Conservation (phyloP, 495 filamentous ascomycete species). For the Xylaria palmicola region DNA sequence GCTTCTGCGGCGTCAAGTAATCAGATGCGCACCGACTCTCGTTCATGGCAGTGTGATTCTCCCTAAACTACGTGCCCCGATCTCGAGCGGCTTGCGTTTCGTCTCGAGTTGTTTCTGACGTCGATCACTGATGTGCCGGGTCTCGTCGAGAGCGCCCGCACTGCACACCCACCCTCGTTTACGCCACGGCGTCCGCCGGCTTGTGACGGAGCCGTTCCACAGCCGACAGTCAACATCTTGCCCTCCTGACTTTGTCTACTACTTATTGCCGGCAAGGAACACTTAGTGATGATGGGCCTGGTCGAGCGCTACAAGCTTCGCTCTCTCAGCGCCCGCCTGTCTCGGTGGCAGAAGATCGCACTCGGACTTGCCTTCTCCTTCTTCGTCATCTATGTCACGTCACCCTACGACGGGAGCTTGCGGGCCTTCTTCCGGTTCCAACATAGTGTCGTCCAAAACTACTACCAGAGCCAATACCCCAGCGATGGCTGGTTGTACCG, state of each 20-base stretch:
- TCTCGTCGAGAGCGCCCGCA: neutral
- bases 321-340: constrained; percentile 25
- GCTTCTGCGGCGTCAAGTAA: constrained; percentile 9
- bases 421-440: constrained; percentile 33
- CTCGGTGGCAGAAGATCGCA: constrained; percentile 29
- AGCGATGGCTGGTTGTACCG: constrained; percentile 30
- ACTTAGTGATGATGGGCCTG: constrained; percentile 25
- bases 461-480: constrained; percentile 30
- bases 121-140: neutral
- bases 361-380: constrained; percentile 20
- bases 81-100: constrained; percentile 8
- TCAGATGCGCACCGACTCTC: neutral
- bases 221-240: neutral
- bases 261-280: neutral
- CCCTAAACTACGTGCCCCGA: neutral
- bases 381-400: constrained; percentile 26
- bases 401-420: constrained; percentile 23
- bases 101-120: neutral
- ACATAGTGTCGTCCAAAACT: constrained; percentile 24
- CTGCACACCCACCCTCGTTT: constrained; percentile 7
- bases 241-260: neutral
- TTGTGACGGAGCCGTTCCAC: neutral
- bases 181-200: neutral
- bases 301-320: constrained; percentile 27
- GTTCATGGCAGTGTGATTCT: constrained; percentile 4